Evolutionary conservation across 139 green algal species (phyloP), one percentile per base, ranked within the genome.

Genomic region (Volvox africanus): DNA sequence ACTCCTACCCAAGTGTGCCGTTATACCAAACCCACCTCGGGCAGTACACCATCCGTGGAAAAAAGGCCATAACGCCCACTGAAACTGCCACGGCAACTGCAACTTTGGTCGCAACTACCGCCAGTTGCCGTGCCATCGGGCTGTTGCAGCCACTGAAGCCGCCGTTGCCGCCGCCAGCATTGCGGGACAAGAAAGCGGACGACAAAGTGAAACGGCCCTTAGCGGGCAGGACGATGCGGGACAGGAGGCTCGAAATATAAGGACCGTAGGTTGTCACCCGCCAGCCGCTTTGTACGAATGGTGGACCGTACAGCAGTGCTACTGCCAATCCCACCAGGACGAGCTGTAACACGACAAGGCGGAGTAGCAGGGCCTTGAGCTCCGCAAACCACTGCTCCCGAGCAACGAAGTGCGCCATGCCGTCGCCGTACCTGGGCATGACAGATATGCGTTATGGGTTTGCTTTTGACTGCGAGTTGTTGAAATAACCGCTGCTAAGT

Each of bases 321-420:
- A 50, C 33, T 19, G 61, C 87, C 33, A 36, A 9, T 28, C 37
- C 17, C 61, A 91, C 61, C 3, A 86, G 20, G 1, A n/a, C 32
- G 61, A 91, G 87, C 87, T 85, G 76, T 22, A 79, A 3, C 6
- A 86, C 26, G 24, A 79, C 26, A 33, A 91, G 24, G 11, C 2
- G 26, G 1, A 3, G 17, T 14, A 91, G 61, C 20, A 13, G 18
- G 2, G 87, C 61, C 76, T 91, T 91, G 14, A 91, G 61, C 0
- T 91, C 32, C 61, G 86, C 87, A 18, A 91, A 91, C 87, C 87
- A 91, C 24, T 69, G 32, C 76, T 91, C 87, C 3, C 61, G 61
- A 1, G 32, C 61, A 1, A 50, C 0, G 61, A 91, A 91, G 61
- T 91, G 61, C 33, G 55, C 24, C n/a, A 28, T 55, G 55, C 87